Percentiles rank a stretch among this genome's conserved stretches.
These are phyloP conservation scores for Backusella sp. DNA, from an alignment of 192 early-diverging fungal genomes.

Conservation along the genomic window DNA sequence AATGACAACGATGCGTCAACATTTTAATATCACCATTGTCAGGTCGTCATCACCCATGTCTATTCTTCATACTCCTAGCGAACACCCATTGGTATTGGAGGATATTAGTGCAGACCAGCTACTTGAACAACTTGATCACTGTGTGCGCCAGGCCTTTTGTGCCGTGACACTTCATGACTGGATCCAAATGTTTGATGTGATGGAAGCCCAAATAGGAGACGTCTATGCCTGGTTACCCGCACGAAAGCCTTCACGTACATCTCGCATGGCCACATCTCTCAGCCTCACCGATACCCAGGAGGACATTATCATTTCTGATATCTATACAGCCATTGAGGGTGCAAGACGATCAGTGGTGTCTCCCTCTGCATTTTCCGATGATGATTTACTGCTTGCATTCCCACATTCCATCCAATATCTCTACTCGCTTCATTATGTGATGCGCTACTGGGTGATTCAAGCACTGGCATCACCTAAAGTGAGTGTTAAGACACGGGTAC, in stretches of 20 bases:
- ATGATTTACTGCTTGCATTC: slow-evolving; percentile 52
- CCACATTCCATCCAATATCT: slow-evolving; percentile 65
- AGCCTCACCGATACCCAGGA: slow-evolving; percentile 28
- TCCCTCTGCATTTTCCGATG: slow-evolving; percentile 45
- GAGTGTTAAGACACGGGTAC: slow-evolving; percentile 46
- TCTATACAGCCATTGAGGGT: slow-evolving; percentile 57
- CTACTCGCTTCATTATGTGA: slow-evolving; percentile 60
- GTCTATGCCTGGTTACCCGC: slow-evolving; percentile 43
- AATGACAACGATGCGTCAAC: slow-evolving; percentile 2
- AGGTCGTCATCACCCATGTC: neutral
- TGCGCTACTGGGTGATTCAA: slow-evolving; percentile 65
- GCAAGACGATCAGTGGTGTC: slow-evolving; percentile 48
- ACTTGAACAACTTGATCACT: slow-evolving; percentile 29
- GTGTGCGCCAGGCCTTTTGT: slow-evolving; percentile 33
- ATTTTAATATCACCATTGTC: neutral
- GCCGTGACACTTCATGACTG: slow-evolving; percentile 43
- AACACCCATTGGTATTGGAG: neutral
- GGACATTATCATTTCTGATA: slow-evolving; percentile 59
- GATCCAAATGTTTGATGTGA: slow-evolving; percentile 43
- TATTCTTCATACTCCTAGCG: neutral
- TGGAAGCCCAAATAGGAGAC: slow-evolving; percentile 47
- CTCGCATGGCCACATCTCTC: slow-evolving; percentile 3
- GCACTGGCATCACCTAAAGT: slow-evolving; percentile 52
- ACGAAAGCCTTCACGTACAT: slow-evolving; percentile 15
- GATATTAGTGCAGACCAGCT: slow-evolving; percentile 19